Conservation (phyloP, 306 rosid genomes). For the Vicia sativa region DNA sequence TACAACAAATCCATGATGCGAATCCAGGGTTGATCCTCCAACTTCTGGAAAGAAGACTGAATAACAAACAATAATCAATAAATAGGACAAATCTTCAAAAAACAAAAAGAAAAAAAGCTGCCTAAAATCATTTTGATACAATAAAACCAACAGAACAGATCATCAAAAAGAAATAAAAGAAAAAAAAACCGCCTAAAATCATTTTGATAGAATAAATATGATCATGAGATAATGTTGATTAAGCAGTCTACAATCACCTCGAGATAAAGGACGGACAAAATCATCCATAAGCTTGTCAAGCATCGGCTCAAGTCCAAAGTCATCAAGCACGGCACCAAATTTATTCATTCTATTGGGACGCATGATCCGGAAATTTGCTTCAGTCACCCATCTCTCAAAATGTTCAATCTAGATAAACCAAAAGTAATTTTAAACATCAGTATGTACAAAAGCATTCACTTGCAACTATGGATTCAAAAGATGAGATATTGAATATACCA, state of each 20-base stretch:
- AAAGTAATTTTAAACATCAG: conserved; percentile 37
- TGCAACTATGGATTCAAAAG: conserved; percentile 23
- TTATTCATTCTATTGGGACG: conserved; percentile 95
- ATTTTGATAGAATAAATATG: conserved; percentile 28
- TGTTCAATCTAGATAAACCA: conserved; percentile 70
- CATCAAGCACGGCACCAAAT: conserved; percentile 93
- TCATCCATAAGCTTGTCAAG: conserved; percentile 87
- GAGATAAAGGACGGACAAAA: conserved; percentile 77
- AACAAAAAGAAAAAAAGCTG: too few species aligned
- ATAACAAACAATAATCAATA: conserved; percentile 30
- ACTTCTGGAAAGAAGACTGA: conserved; percentile 59
- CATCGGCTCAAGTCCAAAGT: conserved; percentile 90
- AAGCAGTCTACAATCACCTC: conserved; percentile 51
- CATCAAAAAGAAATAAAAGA: too few species aligned
- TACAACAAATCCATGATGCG: conserved; percentile 66
- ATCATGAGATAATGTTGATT: conserved; percentile 18
- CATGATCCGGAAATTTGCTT: conserved; percentile 79
- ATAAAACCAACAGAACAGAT: conserved; percentile 19
- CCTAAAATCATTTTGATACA: conserved; percentile 22
- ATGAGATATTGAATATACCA: conserved; percentile 27
- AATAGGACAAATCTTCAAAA: neutral
- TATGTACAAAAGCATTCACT: conserved; percentile 3
- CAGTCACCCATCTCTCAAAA: conserved; percentile 85
- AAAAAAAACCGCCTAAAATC: conserved; percentile 1
- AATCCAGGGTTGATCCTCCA: conserved; percentile 60